Base-by-base conservation (phyloP, 768 basidiomycete species). In the Xerocomellus intermedius region DNA sequence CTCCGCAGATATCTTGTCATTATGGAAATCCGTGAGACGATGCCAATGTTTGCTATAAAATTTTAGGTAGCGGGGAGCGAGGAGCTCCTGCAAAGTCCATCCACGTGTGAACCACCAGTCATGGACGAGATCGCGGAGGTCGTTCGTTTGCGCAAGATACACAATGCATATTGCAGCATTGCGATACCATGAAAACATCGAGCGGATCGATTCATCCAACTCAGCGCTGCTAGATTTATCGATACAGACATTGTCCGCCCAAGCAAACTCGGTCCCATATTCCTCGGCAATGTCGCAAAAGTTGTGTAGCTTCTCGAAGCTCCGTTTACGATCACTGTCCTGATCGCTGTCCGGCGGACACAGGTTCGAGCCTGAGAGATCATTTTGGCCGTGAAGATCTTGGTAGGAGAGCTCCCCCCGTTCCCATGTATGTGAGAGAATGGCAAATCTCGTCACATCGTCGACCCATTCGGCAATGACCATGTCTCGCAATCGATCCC, bases 141-240 rank as follows among this genome's bases (percentile, higher is more conserved):
- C 28, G 1, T 35, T 26, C 1, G 50, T 59, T 1, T 50, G 47
- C 2, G 41, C 42, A 7, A 66, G 55, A 49, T 66, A 47, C 3
- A 45, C 55, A 21, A 62, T 26, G 30, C 64, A 64, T 26, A 60
- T 48, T 8, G 51, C 42, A 2, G 64, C 39, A 8, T 56, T 24
- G 16, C 51, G 42, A 28, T 64, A 64, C 64, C 64, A 66, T 13
- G 35, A 12, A 39, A 61, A 64, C 64, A 65, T 65, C 0, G 64
- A 61, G 12, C 57, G 56, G 4, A 65, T 53, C 8, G 64, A 61
- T 24, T 65, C 62, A 21, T 61, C 54, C 10, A 63, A 46, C 37
- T 65, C 64, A 0, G 60, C 5, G 30, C 60, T 65, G 42, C 57
- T 65, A 21, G 33, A 32, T 22, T 55, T 63, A 43, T 63, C 55